Conservation (phyloP, 352 stramenopile genomes). For the Globisporangium mamillatum region DNA sequence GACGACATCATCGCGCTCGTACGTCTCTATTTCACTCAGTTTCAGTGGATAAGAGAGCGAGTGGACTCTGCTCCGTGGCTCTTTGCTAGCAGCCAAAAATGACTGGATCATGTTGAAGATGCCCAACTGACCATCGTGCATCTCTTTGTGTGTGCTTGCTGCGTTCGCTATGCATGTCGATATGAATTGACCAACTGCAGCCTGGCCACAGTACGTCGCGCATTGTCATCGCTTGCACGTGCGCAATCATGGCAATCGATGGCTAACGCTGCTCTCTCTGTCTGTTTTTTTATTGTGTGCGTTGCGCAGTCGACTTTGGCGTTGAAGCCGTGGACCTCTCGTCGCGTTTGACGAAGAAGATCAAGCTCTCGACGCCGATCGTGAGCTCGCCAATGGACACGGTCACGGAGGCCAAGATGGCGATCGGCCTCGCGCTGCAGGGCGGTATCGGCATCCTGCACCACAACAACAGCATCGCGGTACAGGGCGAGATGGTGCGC, state of each 20-base stretch:
- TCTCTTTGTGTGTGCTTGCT: neutral
- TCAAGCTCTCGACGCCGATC: constrained; percentile 92
- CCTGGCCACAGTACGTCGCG: constrained; percentile 60
- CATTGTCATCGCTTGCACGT: neutral
- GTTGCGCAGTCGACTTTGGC: constrained; percentile 88
- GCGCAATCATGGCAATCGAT: neutral
- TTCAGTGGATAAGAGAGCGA: neutral
- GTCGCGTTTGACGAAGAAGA: constrained; percentile 88
- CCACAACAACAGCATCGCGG: constrained; percentile 95
- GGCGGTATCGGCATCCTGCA: constrained; percentile 98
- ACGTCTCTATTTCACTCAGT: neutral
- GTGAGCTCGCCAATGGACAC: constrained; percentile 99
- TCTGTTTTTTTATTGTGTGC: neutral
- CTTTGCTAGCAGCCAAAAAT: neutral
- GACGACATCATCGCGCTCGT: constrained; percentile 87
- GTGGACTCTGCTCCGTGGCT: neutral
- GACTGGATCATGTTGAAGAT: constrained; percentile 9
- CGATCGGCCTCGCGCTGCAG: constrained; percentile 98
- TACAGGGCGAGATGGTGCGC: constrained; percentile 90
- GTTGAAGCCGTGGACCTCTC: constrained; percentile 93
- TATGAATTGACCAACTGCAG: constrained; percentile 18
- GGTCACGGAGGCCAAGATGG: constrained; percentile 98
- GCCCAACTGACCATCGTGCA: neutral
- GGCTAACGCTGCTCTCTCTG: neutral
- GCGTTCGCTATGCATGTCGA: neutral